Conservation (phyloP, 371 early-diverging fungal species). For the Rhizopus stolonifer region DNA sequence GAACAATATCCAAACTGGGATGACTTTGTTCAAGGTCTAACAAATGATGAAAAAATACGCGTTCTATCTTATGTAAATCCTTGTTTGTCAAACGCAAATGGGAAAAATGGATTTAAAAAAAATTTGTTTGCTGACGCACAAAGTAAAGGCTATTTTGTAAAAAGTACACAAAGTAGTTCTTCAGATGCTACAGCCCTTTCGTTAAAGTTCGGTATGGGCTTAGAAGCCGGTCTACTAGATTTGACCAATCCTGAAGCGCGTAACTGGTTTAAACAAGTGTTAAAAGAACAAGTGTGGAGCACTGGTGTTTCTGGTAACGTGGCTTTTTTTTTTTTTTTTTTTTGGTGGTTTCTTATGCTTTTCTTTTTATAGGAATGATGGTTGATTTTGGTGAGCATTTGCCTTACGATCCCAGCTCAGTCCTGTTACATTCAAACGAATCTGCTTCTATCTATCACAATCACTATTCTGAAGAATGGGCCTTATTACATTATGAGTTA, state of each 20-base stretch:
- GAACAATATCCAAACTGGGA: conserved; percentile 48
- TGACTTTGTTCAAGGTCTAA: conserved; percentile 30
- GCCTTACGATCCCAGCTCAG: conserved; percentile 22
- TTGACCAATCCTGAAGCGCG: conserved; percentile 44
- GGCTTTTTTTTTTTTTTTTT: background rate
- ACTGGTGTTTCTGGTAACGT: conserved; percentile 33
- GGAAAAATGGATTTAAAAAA: conserved; percentile 23
- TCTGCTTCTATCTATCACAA: conserved; percentile 33
- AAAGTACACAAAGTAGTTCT: conserved; percentile 10
- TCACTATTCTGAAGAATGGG: conserved; percentile 41
- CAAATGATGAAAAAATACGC: conserved; percentile 18
- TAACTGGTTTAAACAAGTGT: conserved; percentile 40
- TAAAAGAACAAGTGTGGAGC: conserved; percentile 36
- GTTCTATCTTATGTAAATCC: conserved; percentile 45
- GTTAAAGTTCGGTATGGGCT: conserved; percentile 19
- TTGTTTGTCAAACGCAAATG: conserved; percentile 28
- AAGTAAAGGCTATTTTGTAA: conserved; percentile 34
- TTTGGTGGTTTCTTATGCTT: background rate
- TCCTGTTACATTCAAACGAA: conserved; percentile 17
- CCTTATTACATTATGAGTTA: conserved; percentile 26
- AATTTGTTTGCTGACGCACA: conserved; percentile 40
- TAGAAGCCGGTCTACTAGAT: conserved; percentile 41
- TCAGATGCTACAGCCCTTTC: conserved; percentile 17
- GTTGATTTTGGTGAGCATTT: conserved; percentile 40
- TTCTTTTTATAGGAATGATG: conserved; percentile 25